Base-by-base conservation (phyloP, 345 rosid species). In the Turnera subulata region DNA sequence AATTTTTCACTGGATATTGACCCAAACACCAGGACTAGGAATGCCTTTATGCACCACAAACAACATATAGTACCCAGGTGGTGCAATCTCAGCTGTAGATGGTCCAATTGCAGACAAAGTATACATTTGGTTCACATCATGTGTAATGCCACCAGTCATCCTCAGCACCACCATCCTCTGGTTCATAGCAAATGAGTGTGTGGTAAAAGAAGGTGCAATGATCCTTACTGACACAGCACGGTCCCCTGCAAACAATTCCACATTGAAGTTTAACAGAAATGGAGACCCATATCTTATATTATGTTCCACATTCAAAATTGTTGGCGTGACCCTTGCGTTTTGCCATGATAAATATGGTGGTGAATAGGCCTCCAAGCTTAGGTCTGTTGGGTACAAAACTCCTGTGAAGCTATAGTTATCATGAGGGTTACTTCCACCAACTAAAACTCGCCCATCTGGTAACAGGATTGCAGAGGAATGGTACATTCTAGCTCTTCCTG, bases 401-500 rank as follows among this genome's bases (percentile, higher is more conserved):
- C 75, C 46, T 12, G 82, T 58, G 65, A 91, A 88, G 78, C 77
- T 81, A 73, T 91, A 91, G 26, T 24, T 67, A 6, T 59, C 1
- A 29, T 88, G 95, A 1, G 95, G 95, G 45, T 91, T 91, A 72
- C 90, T 84, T 1, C 98, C 98, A 0, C 96, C 91, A 0, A 86
- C 80, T 6, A 88, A n/a, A 29, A 84, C 60, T 1, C 98, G 81
- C 6, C 96, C 93, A 1, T 86, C 95, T 0, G 84, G 54, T 23
- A 88, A 29, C 2, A 91, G 35, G 25, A 82, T 68, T 1, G 96
- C 85, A 0, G 96, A 49, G 3, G 96, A 91, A 67, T 88, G 98
- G 66, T 91, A 82, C 85, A 91, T 59, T 78, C 98, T 77, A 7
- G 90, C 84, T 24, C 71, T 71, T 0, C 70, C 0, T 13, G 92